A percentile compares a stretch with the other conserved stretches of the same genome.
phyloP scores from a whole-genome alignment of 495 filamentous ascomycete genomes.

The Penicillium flavigenum region DNA sequence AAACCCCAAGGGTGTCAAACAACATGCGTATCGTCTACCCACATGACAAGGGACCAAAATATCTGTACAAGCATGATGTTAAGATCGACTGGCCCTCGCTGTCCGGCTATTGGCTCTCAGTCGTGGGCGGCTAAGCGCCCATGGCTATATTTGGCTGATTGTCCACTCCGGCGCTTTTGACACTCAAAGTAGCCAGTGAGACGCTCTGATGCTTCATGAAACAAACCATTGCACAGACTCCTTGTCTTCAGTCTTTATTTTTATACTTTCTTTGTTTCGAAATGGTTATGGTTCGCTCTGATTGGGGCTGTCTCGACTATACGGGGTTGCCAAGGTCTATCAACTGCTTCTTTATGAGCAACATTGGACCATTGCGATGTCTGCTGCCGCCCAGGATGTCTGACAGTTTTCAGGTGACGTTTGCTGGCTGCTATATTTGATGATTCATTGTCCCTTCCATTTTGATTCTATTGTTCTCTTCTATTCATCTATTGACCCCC shows the following conservation, averaged over 20 bases:
- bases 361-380: slow-evolving; percentile 3
- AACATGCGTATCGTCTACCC: background rate
- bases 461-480: slow-evolving; percentile 13
- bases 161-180: slow-evolving; percentile 13
- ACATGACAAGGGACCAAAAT: background rate
- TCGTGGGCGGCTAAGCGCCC: slow-evolving; percentile 27
- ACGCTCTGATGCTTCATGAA: slow-evolving; percentile 24
- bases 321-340: slow-evolving; percentile 15
- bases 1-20: background rate
- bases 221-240: slow-evolving; percentile 16
- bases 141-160: slow-evolving; percentile 25
- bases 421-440: slow-evolving; percentile 14
- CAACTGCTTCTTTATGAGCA: slow-evolving; percentile 19
- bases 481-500: slow-evolving; percentile 13
- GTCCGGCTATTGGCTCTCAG: slow-evolving; percentile 20
- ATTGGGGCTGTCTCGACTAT: slow-evolving; percentile 16
- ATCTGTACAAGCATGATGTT: slow-evolving; percentile 9
- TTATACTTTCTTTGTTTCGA: slow-evolving; percentile 22
- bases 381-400: slow-evolving; percentile 17
- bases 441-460: slow-evolving; percentile 7
- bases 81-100: slow-evolving; percentile 3
- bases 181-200: slow-evolving; percentile 12
- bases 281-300: slow-evolving; percentile 11
- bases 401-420: background rate
- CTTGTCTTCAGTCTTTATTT: slow-evolving; percentile 22